phyloP scores from a whole-genome alignment of 768 basidiomycete genomes.

The Psilocybe subaeruginosa region DNA sequence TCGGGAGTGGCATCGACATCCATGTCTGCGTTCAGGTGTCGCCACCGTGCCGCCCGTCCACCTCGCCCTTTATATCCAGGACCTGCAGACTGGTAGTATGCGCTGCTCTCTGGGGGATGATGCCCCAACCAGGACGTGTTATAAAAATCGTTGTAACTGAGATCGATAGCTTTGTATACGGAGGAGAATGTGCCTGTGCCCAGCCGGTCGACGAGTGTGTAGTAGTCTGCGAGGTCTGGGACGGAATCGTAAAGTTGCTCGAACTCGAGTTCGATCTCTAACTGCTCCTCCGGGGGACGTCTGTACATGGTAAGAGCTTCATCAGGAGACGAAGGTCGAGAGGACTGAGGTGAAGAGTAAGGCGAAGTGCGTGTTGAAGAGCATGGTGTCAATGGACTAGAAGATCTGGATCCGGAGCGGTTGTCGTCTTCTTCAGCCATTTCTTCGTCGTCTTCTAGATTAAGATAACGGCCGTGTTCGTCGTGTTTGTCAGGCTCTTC shows the following conservation, averaged over 20 bases:
- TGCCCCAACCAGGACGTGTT: constrained; percentile 73
- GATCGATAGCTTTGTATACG: constrained; percentile 96
- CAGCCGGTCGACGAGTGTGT: constrained; percentile 84
- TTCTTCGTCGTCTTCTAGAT: constrained; percentile 18
- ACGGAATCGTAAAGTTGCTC: constrained; percentile 66
- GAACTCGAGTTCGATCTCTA: constrained; percentile 81
- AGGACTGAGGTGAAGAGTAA: constrained; percentile 23
- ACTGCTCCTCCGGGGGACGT: constrained; percentile 67
- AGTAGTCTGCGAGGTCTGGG: constrained; percentile 66
- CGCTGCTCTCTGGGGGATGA: constrained; percentile 65
- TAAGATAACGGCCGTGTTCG: constrained; percentile 8
- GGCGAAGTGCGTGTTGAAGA: constrained; percentile 17
- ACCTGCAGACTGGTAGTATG: constrained; percentile 61
- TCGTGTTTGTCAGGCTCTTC: not conserved
- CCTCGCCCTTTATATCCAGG: constrained; percentile 27
- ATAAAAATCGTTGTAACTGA: constrained; percentile 76
- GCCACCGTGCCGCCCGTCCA: constrained; percentile 20
- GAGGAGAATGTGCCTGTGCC: constrained; percentile 99
- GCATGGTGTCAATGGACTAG: constrained; percentile 13
- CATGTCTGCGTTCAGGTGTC: constrained; percentile 6
- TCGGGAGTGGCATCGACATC: constrained; percentile 6
- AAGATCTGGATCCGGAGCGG: not conserved
- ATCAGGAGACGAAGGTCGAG: constrained; percentile 35
- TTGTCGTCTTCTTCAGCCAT: constrained; percentile 27
- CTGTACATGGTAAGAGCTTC: constrained; percentile 64